Conservation (phyloP, 2,329 filamentous ascomycete genomes). For the Calycina herbarum region DNA sequence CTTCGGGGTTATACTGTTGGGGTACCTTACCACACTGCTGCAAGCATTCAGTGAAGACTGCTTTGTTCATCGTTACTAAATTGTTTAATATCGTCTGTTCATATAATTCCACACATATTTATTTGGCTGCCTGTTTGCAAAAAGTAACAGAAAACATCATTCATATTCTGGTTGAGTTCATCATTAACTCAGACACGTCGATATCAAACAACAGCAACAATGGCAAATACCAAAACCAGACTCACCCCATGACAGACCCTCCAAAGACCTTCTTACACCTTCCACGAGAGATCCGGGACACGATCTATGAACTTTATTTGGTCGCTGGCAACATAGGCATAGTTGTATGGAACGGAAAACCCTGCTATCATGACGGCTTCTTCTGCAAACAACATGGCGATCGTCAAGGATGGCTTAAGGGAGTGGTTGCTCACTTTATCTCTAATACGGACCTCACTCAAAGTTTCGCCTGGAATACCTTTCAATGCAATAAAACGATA, state of each 20-base stretch:
- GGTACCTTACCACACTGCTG: too few relatives aligned
- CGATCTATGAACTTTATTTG: neutral
- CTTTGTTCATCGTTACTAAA: neutral
- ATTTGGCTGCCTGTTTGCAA: neutral
- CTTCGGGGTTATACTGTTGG: too few relatives aligned
- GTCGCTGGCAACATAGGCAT: neutral
- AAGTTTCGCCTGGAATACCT: neutral
- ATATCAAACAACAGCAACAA: neutral
- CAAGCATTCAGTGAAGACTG: neutral
- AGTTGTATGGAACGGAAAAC: neutral
- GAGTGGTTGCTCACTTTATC: neutral
- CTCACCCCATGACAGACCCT: neutral
- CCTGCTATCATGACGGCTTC: neutral
- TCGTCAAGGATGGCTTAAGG: neutral
- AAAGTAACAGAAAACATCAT: neutral
- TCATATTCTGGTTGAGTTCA: neutral
- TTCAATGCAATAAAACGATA: constrained; percentile 3
- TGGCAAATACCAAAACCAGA: neutral
- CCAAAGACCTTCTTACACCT: neutral
- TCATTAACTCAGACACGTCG: neutral
- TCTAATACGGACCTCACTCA: neutral
- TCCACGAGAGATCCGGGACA: neutral
- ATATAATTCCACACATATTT: neutral
- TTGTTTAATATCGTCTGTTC: neutral
- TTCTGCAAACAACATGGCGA: constrained; percentile 1